Percentiles rank a stretch among this genome's conserved stretches.
These are phyloP conservation scores for Phytophthora litchii DNA, from an alignment of 352 stramenopile species.

Conservation along the genomic window DNA sequence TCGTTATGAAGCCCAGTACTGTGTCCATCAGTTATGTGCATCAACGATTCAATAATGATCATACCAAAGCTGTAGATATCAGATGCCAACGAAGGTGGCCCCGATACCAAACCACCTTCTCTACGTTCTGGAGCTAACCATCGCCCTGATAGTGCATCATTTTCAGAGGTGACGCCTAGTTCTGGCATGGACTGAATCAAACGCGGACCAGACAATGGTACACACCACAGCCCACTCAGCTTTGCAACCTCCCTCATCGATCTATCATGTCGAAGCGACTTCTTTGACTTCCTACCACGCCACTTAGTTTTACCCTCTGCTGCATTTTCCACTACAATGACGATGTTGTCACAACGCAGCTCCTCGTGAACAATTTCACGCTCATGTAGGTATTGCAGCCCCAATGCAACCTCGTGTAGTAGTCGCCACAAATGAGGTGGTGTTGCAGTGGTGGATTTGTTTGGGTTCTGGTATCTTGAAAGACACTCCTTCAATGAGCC, in stretches of 20 bases:
- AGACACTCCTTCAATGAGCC: slow-evolving; percentile 23
- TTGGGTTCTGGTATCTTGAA: neutral
- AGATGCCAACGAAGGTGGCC: slow-evolving; percentile 25
- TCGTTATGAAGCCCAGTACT: neutral
- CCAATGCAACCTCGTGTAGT: slow-evolving; percentile 31
- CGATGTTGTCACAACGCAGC: slow-evolving; percentile 27
- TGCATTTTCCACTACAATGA: slow-evolving; percentile 27
- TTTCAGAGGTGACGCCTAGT: neutral
- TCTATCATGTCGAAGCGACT: neutral
- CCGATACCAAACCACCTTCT: neutral
- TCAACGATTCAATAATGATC: slow-evolving; percentile 26
- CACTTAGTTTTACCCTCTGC: neutral
- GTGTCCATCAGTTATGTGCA: neutral
- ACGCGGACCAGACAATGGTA: slow-evolving; percentile 5
- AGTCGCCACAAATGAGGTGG: slow-evolving; percentile 23
- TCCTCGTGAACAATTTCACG: slow-evolving; percentile 37
- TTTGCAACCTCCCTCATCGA: slow-evolving; percentile 29
- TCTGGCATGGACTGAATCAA: neutral
- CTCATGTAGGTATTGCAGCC: slow-evolving; percentile 41
- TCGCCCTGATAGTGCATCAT: neutral
- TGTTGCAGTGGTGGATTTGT: neutral
- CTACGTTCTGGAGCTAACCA: slow-evolving; percentile 25
- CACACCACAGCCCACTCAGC: slow-evolving; percentile 23
- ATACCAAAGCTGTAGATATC: slow-evolving; percentile 41
- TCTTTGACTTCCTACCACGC: slow-evolving; percentile 1